These are phyloP conservation scores for Zygoascus meyerae DNA, from an alignment of 1,139 yeast species.

Conservation along the genomic window DNA sequence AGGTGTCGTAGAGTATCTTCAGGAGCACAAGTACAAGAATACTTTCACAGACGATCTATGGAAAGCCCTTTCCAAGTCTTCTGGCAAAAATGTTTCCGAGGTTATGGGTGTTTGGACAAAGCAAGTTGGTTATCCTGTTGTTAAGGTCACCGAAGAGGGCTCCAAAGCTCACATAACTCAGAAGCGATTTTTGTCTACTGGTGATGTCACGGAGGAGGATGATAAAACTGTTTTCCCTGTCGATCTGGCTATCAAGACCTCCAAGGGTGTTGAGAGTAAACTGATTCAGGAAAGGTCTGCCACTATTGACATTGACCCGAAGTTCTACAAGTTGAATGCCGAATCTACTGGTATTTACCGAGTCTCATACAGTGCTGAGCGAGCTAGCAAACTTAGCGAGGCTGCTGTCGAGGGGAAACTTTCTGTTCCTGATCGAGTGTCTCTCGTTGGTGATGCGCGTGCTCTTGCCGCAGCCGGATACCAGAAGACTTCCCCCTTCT, in stretches of 20 bases:
- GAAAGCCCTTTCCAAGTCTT: conserved; percentile 50
- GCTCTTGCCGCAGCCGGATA: conserved; percentile 70
- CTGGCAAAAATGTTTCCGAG: conserved; percentile 48
- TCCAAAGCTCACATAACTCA: conserved; percentile 42
- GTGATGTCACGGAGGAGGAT: conserved; percentile 47
- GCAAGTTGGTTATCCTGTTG: conserved; percentile 60
- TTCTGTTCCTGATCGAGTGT: conserved; percentile 79
- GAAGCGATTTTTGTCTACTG: conserved; percentile 50
- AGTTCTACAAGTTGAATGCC: conserved; percentile 70
- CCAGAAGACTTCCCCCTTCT: conserved; percentile 58
- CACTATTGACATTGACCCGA: conserved; percentile 16
- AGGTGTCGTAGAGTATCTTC: conserved; percentile 65
- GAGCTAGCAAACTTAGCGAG: conserved; percentile 67
- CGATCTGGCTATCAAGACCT: conserved; percentile 69
- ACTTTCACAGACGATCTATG: conserved; percentile 59
- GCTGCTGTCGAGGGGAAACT: conserved; percentile 63
- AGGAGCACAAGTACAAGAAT: conserved; percentile 50
- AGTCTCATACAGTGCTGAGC: conserved; percentile 66
- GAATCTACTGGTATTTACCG: conserved; percentile 82
- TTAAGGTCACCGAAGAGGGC: conserved; percentile 40
- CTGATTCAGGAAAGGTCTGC: conserved; percentile 31
- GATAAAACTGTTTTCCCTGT: conserved; percentile 64
- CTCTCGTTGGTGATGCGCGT: conserved; percentile 77
- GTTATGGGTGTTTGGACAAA: conserved; percentile 59
- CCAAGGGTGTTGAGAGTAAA: conserved; percentile 58